Percentiles rank a stretch among this genome's conserved stretches.
These are phyloP conservation scores for Cladosporium velox DNA, from an alignment of 2,329 filamentous ascomycete genomes.

Conservation along the genomic window DNA sequence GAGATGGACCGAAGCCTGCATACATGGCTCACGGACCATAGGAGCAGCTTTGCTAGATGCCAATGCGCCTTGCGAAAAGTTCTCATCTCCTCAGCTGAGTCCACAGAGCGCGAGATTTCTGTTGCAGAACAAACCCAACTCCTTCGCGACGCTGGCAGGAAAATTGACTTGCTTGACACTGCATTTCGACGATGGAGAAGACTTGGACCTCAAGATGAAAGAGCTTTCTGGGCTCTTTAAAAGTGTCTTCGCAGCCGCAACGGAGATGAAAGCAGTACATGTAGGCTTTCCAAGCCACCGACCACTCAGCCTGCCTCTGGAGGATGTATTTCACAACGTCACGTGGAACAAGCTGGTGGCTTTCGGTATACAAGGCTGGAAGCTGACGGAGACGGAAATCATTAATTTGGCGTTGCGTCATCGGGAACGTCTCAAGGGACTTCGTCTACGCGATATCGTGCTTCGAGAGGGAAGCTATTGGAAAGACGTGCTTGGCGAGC, in stretches of 20 bases:
- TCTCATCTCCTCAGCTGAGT: conserved; percentile 64
- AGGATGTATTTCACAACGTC: conserved; percentile 63
- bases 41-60: conserved; percentile 59
- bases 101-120: conserved; percentile 59
- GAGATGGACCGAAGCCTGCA: conserved; percentile 64
- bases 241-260: conserved; percentile 59
- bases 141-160: conserved; percentile 54
- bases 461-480: conserved; percentile 62
- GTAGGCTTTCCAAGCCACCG: conserved; percentile 62
- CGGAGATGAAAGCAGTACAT: conserved; percentile 63
- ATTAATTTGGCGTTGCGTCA: conserved; percentile 59
- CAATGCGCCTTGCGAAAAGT: conserved; percentile 57
- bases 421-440: conserved; percentile 56
- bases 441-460: conserved; percentile 62
- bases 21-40: conserved; percentile 61
- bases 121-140: conserved; percentile 48
- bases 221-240: conserved; percentile 60
- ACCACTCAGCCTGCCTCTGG: conserved; percentile 59
- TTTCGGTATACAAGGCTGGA: conserved; percentile 67
- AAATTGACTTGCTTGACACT: conserved; percentile 64
- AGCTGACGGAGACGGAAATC: conserved; percentile 61
- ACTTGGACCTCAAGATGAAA: conserved; percentile 60
- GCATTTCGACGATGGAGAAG: conserved; percentile 61
- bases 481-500: conserved; percentile 59
- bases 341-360: conserved; percentile 63